Evolutionary conservation across 2,329 filamentous ascomycete genomes (phyloP).

Genomic region (Biscogniauxia sp.): DNA sequence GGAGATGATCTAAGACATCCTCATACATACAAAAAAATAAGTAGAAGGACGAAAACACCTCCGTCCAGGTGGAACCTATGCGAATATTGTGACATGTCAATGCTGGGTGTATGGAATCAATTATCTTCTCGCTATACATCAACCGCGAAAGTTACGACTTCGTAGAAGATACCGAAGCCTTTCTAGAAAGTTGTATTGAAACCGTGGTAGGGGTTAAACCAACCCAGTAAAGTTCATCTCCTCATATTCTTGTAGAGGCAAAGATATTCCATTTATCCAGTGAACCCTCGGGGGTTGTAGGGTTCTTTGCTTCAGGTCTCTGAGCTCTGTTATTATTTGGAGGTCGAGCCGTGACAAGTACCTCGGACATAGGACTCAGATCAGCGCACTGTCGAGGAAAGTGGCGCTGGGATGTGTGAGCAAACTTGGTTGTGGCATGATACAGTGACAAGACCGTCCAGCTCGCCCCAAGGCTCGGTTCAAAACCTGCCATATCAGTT

Average conservation of each 20-base stretch:
- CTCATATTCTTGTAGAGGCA: background rate
- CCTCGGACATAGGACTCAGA: background rate
- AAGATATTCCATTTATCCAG: background rate
- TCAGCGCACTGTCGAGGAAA: background rate
- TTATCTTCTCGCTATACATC: background rate
- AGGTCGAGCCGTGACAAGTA: background rate
- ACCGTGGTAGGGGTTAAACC: background rate
- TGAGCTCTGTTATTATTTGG: background rate
- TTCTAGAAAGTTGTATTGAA: background rate
- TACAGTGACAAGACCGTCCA: background rate
- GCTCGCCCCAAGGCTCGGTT: background rate
- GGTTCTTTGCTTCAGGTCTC: background rate
- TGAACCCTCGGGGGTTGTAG: background rate
- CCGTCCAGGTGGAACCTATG: background rate
- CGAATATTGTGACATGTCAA: background rate
- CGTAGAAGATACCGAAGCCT: background rate
- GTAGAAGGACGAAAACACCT: background rate
- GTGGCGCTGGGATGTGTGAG: background rate
- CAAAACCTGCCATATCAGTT: background rate
- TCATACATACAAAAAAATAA: background rate
- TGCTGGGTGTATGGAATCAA: background rate
- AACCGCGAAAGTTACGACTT: background rate
- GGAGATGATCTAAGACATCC: background rate
- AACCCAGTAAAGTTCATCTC: background rate
- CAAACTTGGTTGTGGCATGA: background rate